phyloP scores from a whole-genome alignment of 2,329 filamentous ascomycete genomes.

The Cordyceps cateniannulata region DNA sequence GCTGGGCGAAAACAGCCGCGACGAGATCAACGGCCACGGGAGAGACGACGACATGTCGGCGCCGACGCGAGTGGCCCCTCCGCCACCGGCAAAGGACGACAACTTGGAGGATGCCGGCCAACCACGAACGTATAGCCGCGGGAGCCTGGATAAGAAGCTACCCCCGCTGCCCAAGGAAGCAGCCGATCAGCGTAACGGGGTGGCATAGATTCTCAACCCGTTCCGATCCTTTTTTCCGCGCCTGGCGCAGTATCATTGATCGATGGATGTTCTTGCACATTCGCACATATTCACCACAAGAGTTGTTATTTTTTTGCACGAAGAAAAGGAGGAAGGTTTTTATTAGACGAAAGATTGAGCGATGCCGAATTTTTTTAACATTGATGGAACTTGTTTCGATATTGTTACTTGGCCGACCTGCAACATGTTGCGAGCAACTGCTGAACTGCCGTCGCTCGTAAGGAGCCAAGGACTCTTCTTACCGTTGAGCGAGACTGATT shows the following conservation, averaged over 20 bases:
- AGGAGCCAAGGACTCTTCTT: background rate
- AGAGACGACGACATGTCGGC: slow-evolving; percentile 26
- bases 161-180: slow-evolving; percentile 19
- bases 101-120: background rate
- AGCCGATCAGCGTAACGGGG: background rate
- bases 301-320: background rate
- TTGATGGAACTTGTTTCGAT: background rate
- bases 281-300: background rate
- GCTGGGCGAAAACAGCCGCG: slow-evolving; percentile 64
- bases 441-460: background rate
- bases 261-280: background rate
- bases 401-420: background rate
- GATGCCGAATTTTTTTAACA: background rate
- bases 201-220: slow-evolving; percentile 4
- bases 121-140: slow-evolving; percentile 8
- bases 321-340: background rate
- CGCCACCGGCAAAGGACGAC: slow-evolving; percentile 25
- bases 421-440: background rate
- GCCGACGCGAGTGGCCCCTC: slow-evolving; percentile 37
- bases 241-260: background rate
- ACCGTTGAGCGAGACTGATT: slow-evolving; percentile 12
- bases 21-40: slow-evolving; percentile 36
- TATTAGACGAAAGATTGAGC: background rate
- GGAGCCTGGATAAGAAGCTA: slow-evolving; percentile 32
- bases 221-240: slow-evolving; percentile 5